These are phyloP conservation scores for Tetrapisispora fleetii DNA, from an alignment of 805 yeast genomes.

Conservation along the genomic window DNA sequence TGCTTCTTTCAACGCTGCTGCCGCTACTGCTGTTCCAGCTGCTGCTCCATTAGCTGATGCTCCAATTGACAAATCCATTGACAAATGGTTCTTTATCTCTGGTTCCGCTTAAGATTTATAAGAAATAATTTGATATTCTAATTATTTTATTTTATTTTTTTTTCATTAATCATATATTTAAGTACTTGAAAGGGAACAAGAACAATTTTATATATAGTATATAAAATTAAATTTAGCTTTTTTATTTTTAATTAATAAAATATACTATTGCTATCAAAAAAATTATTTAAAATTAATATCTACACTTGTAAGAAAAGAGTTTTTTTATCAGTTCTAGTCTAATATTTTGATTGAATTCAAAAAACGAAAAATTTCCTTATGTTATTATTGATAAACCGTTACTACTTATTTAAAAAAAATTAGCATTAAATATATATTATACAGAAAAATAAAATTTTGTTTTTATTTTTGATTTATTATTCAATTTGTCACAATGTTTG, in stretches of 20 bases:
- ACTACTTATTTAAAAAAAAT: constrained; percentile 3
- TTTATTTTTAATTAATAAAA: no score
- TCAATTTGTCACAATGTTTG: background rate
- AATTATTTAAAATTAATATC: no score
- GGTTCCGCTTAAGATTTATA: constrained; percentile 45
- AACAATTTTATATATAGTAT: no score
- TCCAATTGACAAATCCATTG: constrained; percentile 91
- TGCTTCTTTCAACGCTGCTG: constrained; percentile 41
- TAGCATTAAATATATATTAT: constrained; percentile 3
- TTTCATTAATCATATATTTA: background rate
- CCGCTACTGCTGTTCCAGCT: constrained; percentile 48
- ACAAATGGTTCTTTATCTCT: constrained; percentile 97
- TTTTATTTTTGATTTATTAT: background rate
- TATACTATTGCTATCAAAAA: background rate
- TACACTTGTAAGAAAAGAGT: no score
- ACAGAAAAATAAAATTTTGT: background rate
- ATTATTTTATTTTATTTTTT: background rate
- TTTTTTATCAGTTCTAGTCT: no score
- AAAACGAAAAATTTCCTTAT: constrained; percentile 2
- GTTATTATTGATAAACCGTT: constrained; percentile 3
- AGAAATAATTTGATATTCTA: background rate
- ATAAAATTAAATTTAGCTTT: no score
- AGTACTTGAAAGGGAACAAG: background rate
- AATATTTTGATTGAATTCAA: no score
- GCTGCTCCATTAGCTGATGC: constrained; percentile 73